These are phyloP conservation scores for Suillus alpinus DNA, from an alignment of 768 basidiomycete genomes.

Conservation along the genomic window DNA sequence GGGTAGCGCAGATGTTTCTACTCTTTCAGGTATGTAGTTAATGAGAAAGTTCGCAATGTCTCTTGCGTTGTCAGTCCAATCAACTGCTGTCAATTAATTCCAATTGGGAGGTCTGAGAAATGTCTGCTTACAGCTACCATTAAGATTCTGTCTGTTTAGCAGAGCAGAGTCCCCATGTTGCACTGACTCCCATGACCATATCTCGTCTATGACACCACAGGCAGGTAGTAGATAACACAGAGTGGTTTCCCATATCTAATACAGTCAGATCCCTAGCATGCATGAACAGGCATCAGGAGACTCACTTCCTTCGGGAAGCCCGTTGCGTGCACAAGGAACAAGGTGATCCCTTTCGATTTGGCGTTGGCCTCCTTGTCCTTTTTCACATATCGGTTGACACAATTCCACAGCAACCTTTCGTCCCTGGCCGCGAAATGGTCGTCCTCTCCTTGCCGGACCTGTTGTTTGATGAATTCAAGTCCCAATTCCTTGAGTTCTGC, in stretches of 20 bases:
- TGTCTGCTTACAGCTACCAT: slow-evolving; percentile 52
- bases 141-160: slow-evolving; percentile 56
- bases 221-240: slow-evolving; percentile 48
- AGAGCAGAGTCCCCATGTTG: slow-evolving; percentile 85
- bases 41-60: slow-evolving; percentile 77
- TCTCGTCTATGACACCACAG: slow-evolving; percentile 51
- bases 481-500: no score
- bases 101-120: background rate
- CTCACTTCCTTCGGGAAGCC: slow-evolving; percentile 84
- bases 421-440: slow-evolving; percentile 3
- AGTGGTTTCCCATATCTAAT: slow-evolving; percentile 77
- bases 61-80: slow-evolving; percentile 75
- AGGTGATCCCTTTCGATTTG: slow-evolving; percentile 50
- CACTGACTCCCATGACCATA: slow-evolving; percentile 81
- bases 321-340: slow-evolving; percentile 81
- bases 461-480: no score
- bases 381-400: slow-evolving; percentile 66
- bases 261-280: background rate
- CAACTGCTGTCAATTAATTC: slow-evolving; percentile 40
- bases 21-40: slow-evolving; percentile 56
- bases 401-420: slow-evolving; percentile 57
- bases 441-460: no score
- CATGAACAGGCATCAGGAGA: background rate
- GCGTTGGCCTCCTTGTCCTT: background rate
- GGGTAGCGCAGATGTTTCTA: slow-evolving; percentile 40